Conservation (phyloP, 2,329 filamentous ascomycete genomes). For the Cladophialophora yegresii region DNA sequence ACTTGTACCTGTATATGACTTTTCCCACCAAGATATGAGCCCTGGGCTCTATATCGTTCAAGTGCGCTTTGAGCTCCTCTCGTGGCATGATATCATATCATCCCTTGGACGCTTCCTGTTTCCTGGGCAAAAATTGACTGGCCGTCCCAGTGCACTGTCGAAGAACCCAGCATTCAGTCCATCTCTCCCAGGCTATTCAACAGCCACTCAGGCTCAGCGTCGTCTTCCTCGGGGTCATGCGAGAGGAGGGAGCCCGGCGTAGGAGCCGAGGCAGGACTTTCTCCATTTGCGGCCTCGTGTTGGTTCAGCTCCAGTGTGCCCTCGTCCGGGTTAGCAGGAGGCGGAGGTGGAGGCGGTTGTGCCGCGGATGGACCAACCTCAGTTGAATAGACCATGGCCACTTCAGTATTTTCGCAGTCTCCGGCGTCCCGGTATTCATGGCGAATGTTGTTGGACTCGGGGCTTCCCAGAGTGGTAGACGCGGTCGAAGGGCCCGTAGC, state of each 20-base stretch:
- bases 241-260: conserved; percentile 44
- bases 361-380: too few species aligned
- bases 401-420: background rate
- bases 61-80: background rate
- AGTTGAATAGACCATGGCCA: background rate
- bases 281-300: background rate
- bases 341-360: too few species aligned
- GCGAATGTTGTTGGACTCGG: background rate
- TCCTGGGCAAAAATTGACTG: background rate
- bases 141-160: background rate
- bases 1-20: background rate
- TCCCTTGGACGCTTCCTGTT: background rate
- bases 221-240: conserved; percentile 66
- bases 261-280: background rate
- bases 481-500: conserved; percentile 9
- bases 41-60: background rate
- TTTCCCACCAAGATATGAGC: background rate
- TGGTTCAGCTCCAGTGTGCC: background rate
- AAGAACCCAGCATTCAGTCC: background rate
- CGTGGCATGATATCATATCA: background rate
- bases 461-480: background rate
- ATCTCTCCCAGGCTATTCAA: conserved; percentile 38
- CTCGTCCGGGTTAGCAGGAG: background rate
- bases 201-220: conserved; percentile 66
- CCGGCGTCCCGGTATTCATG: background rate